phyloP scores from a whole-genome alignment of 805 yeast genomes.

The Ogataea chonburiensis region DNA sequence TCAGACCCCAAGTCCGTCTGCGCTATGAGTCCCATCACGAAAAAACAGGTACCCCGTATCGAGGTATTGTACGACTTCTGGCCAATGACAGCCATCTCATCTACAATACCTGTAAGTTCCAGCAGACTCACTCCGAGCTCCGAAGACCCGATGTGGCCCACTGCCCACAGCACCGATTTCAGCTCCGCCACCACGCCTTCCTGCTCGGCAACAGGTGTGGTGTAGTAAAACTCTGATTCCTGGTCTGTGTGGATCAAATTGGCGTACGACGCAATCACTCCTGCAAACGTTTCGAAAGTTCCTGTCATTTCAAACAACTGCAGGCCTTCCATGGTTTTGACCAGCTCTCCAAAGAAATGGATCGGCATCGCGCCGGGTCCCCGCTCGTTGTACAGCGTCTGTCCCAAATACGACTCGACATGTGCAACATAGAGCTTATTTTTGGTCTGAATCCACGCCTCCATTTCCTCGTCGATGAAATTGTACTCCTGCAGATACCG shows the following conservation, averaged over 20 bases:
- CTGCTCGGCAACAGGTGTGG: conserved; percentile 27
- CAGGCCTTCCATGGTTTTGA: conserved; percentile 79
- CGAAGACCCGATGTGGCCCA: conserved; percentile 79
- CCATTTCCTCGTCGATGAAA: conserved; percentile 64
- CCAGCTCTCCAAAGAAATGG: conserved; percentile 78
- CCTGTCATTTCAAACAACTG: conserved; percentile 45
- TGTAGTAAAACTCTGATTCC: conserved; percentile 22
- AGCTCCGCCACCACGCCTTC: conserved; percentile 44
- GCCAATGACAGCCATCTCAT: conserved; percentile 53
- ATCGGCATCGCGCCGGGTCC: conserved; percentile 40
- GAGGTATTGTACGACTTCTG: conserved; percentile 51
- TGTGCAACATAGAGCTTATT: conserved; percentile 46
- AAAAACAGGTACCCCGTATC: conserved; percentile 74
- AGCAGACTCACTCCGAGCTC: conserved; percentile 62
- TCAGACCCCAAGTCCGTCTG: conserved; percentile 79
- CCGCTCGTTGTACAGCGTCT: conserved; percentile 19
- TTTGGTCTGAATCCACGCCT: conserved; percentile 56
- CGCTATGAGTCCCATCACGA: conserved; percentile 71
- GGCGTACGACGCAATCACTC: conserved; percentile 20
- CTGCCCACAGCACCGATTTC: conserved; percentile 82
- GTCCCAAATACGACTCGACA: conserved; percentile 42
- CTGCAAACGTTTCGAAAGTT: conserved; percentile 25
- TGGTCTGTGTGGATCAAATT: conserved; percentile 17
- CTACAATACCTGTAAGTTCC: conserved; percentile 47
- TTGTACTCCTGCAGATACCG: conserved; percentile 56